Percentiles rank a stretch among this genome's conserved stretches.
Evolutionary conservation across 2,329 filamentous ascomycete genomes (phyloP).

Genomic region (Achaetomium macrosporum): DNA sequence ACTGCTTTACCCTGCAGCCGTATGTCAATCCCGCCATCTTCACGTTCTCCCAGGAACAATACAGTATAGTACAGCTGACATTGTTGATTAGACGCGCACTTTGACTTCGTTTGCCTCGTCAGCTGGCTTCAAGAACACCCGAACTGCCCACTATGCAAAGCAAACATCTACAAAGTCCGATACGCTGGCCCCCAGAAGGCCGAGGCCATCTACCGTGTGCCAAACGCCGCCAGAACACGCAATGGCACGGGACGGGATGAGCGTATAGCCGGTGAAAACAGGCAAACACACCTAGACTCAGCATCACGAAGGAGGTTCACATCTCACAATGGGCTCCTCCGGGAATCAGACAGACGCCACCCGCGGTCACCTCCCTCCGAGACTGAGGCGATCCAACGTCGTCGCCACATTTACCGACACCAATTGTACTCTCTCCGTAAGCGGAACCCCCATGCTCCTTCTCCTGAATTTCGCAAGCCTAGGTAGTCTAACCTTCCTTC

Average conservation of each 20-base stretch:
- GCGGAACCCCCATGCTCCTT: background rate
- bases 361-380: slow-evolving; percentile 24
- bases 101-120: slow-evolving; percentile 78
- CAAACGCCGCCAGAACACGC: slow-evolving; percentile 11
- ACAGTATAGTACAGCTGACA: no score
- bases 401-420: slow-evolving; percentile 67
- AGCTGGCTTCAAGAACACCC: slow-evolving; percentile 72
- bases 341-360: background rate
- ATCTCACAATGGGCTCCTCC: slow-evolving; percentile 2
- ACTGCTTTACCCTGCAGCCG: slow-evolving; percentile 68
- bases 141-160: slow-evolving; percentile 74
- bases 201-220: slow-evolving; percentile 37
- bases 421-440: slow-evolving; percentile 63
- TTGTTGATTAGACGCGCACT: slow-evolving; percentile 49
- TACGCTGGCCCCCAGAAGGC: slow-evolving; percentile 41
- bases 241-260: background rate
- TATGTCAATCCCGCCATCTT: no score
- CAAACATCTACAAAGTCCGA: slow-evolving; percentile 50
- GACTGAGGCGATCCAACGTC: slow-evolving; percentile 44
- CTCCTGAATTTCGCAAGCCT: no score
- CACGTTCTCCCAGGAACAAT: no score
- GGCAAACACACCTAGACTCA: background rate
- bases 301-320: slow-evolving; percentile 9
- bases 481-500: background rate
- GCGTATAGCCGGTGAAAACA: background rate